Conservation (phyloP, 164 flowering plant species). For the Macadamia tetraphylla region DNA sequence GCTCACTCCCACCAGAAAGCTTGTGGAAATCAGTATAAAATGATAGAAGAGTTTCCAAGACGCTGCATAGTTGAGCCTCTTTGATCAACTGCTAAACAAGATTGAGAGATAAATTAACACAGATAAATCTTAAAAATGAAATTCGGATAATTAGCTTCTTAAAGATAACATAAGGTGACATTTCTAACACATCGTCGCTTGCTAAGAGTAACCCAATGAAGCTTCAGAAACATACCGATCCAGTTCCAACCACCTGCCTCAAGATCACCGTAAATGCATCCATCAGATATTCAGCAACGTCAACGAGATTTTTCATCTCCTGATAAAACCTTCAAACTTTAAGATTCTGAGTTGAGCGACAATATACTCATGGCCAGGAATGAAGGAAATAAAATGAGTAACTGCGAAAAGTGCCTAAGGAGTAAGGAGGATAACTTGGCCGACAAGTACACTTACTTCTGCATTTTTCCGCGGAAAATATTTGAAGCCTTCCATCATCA, state of each 20-base stretch:
- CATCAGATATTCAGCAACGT: constrained; percentile 41
- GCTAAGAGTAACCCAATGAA: background rate
- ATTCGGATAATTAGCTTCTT: background rate
- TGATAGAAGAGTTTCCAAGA: constrained; percentile 53
- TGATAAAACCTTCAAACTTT: constrained; percentile 22
- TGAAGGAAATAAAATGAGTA: background rate
- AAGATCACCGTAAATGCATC: constrained; percentile 56
- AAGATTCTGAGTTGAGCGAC: constrained; percentile 1
- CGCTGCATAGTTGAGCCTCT: constrained; percentile 52
- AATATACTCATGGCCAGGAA: background rate
- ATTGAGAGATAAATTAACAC: constrained; percentile 1
- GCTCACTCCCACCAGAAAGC: constrained; percentile 34
- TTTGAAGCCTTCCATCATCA: constrained; percentile 40
- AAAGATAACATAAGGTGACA: too few species aligned
- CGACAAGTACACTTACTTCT: constrained; percentile 47
- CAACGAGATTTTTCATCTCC: constrained; percentile 42
- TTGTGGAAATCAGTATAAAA: constrained; percentile 24
- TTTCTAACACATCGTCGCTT: background rate
- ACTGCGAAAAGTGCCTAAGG: background rate
- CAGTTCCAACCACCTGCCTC: constrained; percentile 34
- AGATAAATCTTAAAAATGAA: constrained; percentile 6
- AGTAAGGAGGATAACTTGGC: background rate
- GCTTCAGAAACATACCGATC: constrained; percentile 41
- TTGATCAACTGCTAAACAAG: constrained; percentile 30
- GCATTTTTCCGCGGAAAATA: constrained; percentile 35